Percentiles rank a stretch among this genome's conserved stretches.
Evolutionary conservation across 352 stramenopile species (phyloP).

Genomic region (Peronospora farinosa): DNA sequence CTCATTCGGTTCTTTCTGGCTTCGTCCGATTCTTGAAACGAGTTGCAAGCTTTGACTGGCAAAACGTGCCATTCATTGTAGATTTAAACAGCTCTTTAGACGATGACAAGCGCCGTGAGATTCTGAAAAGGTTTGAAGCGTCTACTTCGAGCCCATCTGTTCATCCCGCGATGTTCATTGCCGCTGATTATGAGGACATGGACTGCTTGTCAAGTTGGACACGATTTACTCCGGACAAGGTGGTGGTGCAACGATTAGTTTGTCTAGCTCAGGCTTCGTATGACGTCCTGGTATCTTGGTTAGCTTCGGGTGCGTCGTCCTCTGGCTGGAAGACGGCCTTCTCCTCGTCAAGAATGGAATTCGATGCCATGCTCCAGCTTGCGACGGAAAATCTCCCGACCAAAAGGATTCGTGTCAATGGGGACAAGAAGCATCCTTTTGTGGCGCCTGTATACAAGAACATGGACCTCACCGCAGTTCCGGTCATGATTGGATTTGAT

Average conservation of each 20-base stretch:
- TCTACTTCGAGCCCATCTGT: slow-evolving; percentile 46
- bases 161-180: slow-evolving; percentile 75
- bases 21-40: slow-evolving; percentile 79
- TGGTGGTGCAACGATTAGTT: slow-evolving; percentile 61
- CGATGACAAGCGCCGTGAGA: slow-evolving; percentile 62
- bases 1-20: slow-evolving; percentile 70
- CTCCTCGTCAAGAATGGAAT: slow-evolving; percentile 43
- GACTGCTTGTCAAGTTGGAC: slow-evolving; percentile 83
- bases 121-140: slow-evolving; percentile 71
- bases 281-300: slow-evolving; percentile 48
- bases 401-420: slow-evolving; percentile 43
- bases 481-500: slow-evolving; percentile 69
- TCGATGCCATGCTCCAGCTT: slow-evolving; percentile 57
- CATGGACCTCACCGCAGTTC: slow-evolving; percentile 60
- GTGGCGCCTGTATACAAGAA: slow-evolving; percentile 81
- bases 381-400: slow-evolving; percentile 47
- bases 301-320: slow-evolving; percentile 41
- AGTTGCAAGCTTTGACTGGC: slow-evolving; percentile 68
- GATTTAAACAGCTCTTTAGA: slow-evolving; percentile 58
- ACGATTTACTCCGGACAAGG: slow-evolving; percentile 48
- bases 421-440: slow-evolving; percentile 64
- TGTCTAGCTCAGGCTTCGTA: slow-evolving; percentile 57
- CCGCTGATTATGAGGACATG: slow-evolving; percentile 69
- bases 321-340: slow-evolving; percentile 68
- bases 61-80: slow-evolving; percentile 61